Percentiles rank a stretch among this genome's conserved stretches.
Evolutionary conservation across 2,329 filamentous ascomycete genomes (phyloP).

Genomic region (Arthrinium phaeospermum): DNA sequence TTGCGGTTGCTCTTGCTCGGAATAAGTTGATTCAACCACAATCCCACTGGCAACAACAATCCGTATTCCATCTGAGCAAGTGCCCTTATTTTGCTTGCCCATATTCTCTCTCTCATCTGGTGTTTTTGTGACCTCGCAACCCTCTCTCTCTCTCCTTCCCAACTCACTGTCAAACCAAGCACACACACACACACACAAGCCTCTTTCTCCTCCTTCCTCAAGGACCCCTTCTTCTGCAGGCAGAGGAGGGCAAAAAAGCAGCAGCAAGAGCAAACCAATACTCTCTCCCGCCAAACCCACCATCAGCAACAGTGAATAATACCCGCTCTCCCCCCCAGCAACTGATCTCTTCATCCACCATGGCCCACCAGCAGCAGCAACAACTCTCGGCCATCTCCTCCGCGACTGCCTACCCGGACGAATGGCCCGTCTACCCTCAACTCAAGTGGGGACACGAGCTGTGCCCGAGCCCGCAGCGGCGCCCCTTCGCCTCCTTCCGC

Average conservation of each 20-base stretch:
- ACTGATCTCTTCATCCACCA: not conserved
- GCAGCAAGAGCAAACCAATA: not conserved
- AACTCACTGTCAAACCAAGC: not conserved
- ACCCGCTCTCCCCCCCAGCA: too few relatives aligned
- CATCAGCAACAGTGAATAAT: not conserved
- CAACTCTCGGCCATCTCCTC: not conserved
- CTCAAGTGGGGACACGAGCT: conserved; percentile 9
- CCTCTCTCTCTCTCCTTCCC: not conserved
- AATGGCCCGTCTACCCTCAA: conserved; percentile 3
- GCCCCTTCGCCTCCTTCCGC: conserved; percentile 15
- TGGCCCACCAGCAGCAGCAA: conserved; percentile 21
- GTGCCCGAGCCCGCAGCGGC: not conserved
- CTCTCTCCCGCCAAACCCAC: too few relatives aligned
- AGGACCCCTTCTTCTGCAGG: not conserved
- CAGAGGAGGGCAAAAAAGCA: not conserved
- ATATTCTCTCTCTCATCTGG: not conserved
- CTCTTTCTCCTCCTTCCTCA: not conserved
- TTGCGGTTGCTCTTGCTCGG: not conserved
- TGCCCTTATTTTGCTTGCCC: not conserved
- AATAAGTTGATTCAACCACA: not conserved
- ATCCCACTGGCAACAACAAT: not conserved
- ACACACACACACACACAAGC: not conserved
- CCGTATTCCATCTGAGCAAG: not conserved
- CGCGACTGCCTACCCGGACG: not conserved
- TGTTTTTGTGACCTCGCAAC: not conserved